These are phyloP conservation scores for Lepiota venenata DNA, from an alignment of 768 basidiomycete species.

Conservation along the genomic window DNA sequence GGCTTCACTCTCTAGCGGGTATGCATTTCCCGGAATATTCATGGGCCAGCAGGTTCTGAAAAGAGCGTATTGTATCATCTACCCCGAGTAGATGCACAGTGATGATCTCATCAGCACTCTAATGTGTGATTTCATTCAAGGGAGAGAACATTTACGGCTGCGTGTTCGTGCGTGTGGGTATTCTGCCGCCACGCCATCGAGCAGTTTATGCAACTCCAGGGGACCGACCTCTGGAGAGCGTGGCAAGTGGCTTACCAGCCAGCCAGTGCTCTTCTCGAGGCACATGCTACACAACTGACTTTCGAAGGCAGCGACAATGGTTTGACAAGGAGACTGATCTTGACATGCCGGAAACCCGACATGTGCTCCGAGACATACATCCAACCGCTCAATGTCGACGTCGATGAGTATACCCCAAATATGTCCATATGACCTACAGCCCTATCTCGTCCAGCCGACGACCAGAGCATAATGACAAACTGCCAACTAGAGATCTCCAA, in stretches of 20 bases:
- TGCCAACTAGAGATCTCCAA: conserved; percentile 52
- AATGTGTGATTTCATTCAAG: not conserved
- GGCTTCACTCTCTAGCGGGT: no score
- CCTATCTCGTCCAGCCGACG: not conserved
- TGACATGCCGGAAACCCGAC: not conserved
- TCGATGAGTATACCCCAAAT: no score
- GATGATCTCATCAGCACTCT: not conserved
- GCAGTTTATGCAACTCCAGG: not conserved
- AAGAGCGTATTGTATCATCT: not conserved
- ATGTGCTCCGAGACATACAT: not conserved
- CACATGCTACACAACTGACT: not conserved
- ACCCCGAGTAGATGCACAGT: not conserved
- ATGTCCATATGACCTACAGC: not conserved
- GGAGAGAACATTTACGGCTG: not conserved
- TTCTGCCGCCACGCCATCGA: not conserved
- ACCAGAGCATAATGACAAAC: not conserved
- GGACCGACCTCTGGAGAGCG: no score
- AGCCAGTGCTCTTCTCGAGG: not conserved
- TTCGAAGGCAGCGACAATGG: not conserved
- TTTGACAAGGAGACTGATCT: not conserved
- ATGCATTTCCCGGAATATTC: no score
- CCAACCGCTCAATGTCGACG: not conserved
- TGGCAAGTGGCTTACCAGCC: not conserved
- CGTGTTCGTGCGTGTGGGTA: not conserved
- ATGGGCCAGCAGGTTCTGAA: no score